Evolutionary conservation across 495 filamentous ascomycete species (phyloP), one percentile per base, ranked within the genome.

Genomic region (Aspergillus taichungensis): DNA sequence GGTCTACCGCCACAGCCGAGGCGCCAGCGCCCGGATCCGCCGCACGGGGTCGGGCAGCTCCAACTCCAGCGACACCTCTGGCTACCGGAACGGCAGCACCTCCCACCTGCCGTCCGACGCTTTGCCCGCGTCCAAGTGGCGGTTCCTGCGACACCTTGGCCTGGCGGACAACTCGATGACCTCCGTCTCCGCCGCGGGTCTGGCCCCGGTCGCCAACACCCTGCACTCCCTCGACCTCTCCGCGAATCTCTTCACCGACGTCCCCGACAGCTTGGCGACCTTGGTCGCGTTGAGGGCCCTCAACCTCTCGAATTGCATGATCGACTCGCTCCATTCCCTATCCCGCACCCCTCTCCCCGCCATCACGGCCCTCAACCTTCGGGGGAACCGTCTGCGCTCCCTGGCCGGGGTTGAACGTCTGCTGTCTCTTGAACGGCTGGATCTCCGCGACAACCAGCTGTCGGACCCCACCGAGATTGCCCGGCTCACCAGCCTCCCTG

Each of bases 241-340:
- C 0, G 79, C 79, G 11, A 98, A 98, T 60, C 77, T 94, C 13
- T 90, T 97, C 57, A 79, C 79, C 0, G 86, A 95, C 55, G 83
- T 96, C 37, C 92, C 92, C 1, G 92, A 97, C 59, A 86, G 85
- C 54, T 65, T 98, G 30, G 80, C 88, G 32, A 82, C 77, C 10
- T 69, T 98, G 37, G 85, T 85, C 30, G 81, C 85, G 13, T 74
- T 98, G 14, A 78, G 87, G 37, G 89, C 92, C 18, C 67, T 98
- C 37, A 97, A 98, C 56, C 72, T 98, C 27, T 91, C 90, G 10
- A 82, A 88, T 56, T 96, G 92, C 74, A 95, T 97, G 91, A 95
- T 98, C 40, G 87, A 92, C 43, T 94, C 88, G 30, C 69, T 98
- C 45, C 88, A 94, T 53, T 95, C 90, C 4, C 70, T 98, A 12